A percentile compares a stretch with the other conserved stretches of the same genome.
Conservation (phyloP, 2,329 filamentous ascomycete genomes). For the Trichoderma breve region DNA sequence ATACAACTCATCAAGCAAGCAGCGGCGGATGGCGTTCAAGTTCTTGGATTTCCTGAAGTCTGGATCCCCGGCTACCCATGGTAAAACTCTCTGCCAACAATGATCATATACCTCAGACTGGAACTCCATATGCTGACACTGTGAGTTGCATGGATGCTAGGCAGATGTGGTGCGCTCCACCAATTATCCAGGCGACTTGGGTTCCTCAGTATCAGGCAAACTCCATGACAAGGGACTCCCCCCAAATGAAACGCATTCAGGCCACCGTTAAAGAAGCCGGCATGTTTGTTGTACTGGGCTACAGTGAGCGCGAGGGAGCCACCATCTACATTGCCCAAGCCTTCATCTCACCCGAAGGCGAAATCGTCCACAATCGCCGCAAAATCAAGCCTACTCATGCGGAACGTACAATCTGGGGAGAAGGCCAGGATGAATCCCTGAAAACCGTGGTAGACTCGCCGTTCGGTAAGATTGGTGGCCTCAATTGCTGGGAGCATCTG, state of each 20-base stretch:
- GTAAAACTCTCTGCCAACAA: not conserved
- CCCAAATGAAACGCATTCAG: constrained; percentile 53
- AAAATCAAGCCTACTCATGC: constrained; percentile 58
- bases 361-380: constrained; percentile 52
- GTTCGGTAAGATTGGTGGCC: constrained; percentile 50
- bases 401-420: constrained; percentile 55
- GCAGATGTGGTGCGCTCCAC: constrained; percentile 8
- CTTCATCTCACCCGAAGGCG: constrained; percentile 48
- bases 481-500: constrained; percentile 51
- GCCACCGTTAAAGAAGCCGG: constrained; percentile 47
- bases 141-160: not conserved
- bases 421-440: constrained; percentile 53
- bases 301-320: constrained; percentile 51
- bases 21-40: constrained; percentile 47
- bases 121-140: not conserved
- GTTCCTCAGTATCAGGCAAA: constrained; percentile 33
- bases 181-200: not conserved
- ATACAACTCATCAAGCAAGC: constrained; percentile 53
- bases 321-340: constrained; percentile 54
- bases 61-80: constrained; percentile 27
- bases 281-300: constrained; percentile 54
- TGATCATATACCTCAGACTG: too few species aligned
- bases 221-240: constrained; percentile 42
- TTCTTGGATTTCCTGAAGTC: constrained; percentile 51
- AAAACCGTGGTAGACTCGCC: constrained; percentile 48